These are phyloP conservation scores for Ascochyta rabiei DNA, from an alignment of 2,329 filamentous ascomycete genomes.

Conservation along the genomic window DNA sequence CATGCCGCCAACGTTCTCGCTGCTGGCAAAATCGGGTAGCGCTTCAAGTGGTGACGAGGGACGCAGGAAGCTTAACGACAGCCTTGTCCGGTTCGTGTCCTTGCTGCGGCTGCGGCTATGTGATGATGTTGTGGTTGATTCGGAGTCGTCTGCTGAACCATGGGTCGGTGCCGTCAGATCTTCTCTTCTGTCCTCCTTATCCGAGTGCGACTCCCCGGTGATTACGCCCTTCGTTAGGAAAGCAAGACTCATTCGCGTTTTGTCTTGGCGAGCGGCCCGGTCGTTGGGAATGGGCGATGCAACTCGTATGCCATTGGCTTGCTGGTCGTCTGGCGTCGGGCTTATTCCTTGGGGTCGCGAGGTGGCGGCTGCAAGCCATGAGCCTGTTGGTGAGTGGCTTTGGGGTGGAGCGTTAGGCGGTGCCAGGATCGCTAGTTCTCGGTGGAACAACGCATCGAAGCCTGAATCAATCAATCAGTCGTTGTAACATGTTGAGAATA, in stretches of 20 bases:
- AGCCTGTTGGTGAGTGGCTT: constrained; percentile 42
- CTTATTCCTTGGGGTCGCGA: constrained; percentile 38
- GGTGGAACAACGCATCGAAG: constrained; percentile 54
- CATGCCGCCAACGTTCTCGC: constrained; percentile 14
- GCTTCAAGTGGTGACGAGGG: constrained; percentile 40
- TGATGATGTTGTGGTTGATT: constrained; percentile 28
- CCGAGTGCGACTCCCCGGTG: constrained; percentile 31
- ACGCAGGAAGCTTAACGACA: constrained; percentile 39
- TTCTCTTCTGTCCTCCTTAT: constrained; percentile 22
- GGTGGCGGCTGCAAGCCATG: constrained; percentile 39
- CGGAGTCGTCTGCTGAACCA: constrained; percentile 26
- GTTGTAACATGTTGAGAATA: constrained; percentile 15
- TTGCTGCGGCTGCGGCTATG: constrained; percentile 43
- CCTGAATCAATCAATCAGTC: constrained; percentile 38
- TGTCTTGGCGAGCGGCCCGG: constrained; percentile 44
- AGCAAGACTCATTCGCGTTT: constrained; percentile 47
- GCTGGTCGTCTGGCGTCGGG: constrained; percentile 27
- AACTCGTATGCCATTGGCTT: constrained; percentile 34
- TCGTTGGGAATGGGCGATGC: constrained; percentile 30
- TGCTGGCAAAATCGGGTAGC: constrained; percentile 29
- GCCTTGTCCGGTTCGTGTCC: constrained; percentile 34
- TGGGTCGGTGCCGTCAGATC: constrained; percentile 5
- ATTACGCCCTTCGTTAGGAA: constrained; percentile 47
- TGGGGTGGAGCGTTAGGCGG: constrained; percentile 39
- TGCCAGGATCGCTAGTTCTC: constrained; percentile 51